These are phyloP conservation scores for Starmerella powellii DNA, from an alignment of 805 yeast species.

Conservation along the genomic window DNA sequence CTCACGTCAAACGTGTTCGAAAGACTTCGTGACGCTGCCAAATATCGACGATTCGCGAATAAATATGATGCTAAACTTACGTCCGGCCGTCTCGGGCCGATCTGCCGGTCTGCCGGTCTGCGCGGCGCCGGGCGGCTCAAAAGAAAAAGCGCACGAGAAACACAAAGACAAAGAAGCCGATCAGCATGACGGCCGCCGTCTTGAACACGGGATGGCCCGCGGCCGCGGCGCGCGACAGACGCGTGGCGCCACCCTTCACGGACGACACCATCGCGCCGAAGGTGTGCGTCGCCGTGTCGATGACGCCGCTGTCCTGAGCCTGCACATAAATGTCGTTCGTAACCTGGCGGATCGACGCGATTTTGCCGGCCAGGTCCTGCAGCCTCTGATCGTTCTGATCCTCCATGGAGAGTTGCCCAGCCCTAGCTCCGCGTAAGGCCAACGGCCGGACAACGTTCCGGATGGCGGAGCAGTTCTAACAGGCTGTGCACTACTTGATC, in stretches of 20 bases:
- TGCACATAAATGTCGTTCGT: constrained; percentile 57
- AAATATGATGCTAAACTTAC: too few species aligned
- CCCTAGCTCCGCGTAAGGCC: neutral
- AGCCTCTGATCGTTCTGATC: constrained; percentile 50
- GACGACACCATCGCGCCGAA: constrained; percentile 39
- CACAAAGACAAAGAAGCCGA: constrained; percentile 45
- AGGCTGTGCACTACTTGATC: too few species aligned
- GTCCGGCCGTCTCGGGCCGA: too few species aligned
- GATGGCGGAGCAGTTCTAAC: too few species aligned
- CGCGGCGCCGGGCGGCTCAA: neutral
- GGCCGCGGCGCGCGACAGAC: constrained; percentile 43
- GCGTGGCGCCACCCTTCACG: constrained; percentile 41
- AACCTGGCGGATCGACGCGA: constrained; percentile 50
- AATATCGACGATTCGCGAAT: too few species aligned
- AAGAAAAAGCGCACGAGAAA: constrained; percentile 41
- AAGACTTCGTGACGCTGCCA: too few species aligned
- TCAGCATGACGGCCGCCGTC: constrained; percentile 46
- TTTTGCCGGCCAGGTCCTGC: constrained; percentile 51
- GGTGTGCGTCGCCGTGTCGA: constrained; percentile 39
- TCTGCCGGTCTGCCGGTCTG: neutral
- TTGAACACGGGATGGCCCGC: constrained; percentile 50
- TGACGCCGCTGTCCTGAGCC: constrained; percentile 39
- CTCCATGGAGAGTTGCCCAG: constrained; percentile 18
- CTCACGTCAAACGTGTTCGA: too few species aligned
- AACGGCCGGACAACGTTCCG: too few species aligned